Evolutionary conservation across 257 asterid species (phyloP), one percentile per base, ranked within the genome.

Genomic region (Fraxinus pennsylvanica): DNA sequence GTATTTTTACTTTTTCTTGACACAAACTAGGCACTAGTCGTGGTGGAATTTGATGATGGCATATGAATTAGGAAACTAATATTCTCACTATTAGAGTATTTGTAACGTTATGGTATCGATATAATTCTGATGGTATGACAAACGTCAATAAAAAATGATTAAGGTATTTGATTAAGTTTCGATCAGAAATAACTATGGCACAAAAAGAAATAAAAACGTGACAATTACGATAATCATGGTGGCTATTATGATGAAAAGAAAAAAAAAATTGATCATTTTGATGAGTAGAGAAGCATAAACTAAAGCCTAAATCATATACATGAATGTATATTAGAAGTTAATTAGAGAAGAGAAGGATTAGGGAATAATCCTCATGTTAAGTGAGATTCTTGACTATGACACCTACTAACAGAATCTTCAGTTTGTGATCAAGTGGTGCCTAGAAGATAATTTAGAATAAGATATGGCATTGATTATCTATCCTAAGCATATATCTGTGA

Each of bases 381-480:
- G 66, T 61, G 71, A 70, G 76, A 73, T 80, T 76, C 35, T 33
- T 75, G 47, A 59, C 35, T 68, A 78, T 8, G 63, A 9, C 6
- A 86, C 84, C 78, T 80, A 78, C 82, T 75, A 77, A 82, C 78
- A 78, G 78, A 82, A 71, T 30, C 50, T 81, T 81, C 14, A 79
- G 79, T 76, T 65, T 72, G 80, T 74, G 75, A 84, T 81, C 78
- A 82, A 41, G 74, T 80, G 78, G 54, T 78, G 68, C 73, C 30
- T 66, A 71, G 35, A 84, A 85, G 97, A 88, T 92, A 86, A 85
- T 80, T 57, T 86, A 83, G 13, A 79, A 81, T 77, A 87, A 77
- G 27, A 25, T 25, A 25, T 84, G 25, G 75, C 68, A 30, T 54
- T 81, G 38, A 33, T 77, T 68, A 78, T 74, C 77, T 68, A 78